Conservation (phyloP, 495 filamentous ascomycete species). For the Filosporella fistucella region DNA sequence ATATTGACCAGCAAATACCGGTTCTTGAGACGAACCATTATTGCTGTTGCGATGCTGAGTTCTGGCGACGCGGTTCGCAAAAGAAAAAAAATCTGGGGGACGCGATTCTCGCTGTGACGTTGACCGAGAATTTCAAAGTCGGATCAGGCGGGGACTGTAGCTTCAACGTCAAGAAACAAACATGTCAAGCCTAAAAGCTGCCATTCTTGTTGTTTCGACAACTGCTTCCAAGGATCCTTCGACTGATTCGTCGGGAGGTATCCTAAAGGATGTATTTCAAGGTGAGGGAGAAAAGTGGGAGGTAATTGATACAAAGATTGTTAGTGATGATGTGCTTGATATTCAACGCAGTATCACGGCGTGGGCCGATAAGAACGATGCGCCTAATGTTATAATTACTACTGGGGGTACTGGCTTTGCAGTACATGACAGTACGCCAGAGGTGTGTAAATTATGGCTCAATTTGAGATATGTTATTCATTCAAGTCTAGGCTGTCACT, state of each 20-base stretch:
- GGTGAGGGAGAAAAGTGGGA: constrained; percentile 66
- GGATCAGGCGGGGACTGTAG: not conserved
- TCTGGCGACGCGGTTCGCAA: no score
- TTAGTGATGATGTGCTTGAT: constrained; percentile 68
- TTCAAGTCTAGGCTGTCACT: constrained; percentile 58
- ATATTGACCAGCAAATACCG: constrained; percentile 91
- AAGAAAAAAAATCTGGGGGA: constrained; percentile 6
- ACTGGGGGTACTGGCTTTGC: constrained; percentile 96
- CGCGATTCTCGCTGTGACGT: constrained; percentile 9
- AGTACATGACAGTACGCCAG: constrained; percentile 80
- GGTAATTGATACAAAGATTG: constrained; percentile 62
- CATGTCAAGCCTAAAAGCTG: constrained; percentile 52
- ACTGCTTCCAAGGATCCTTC: constrained; percentile 83
- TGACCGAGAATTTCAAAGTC: not conserved
- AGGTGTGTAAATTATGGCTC: no score
- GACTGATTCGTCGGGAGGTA: constrained; percentile 64
- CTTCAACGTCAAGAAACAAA: constrained; percentile 10
- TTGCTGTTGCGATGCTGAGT: not conserved
- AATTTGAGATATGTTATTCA: not conserved
- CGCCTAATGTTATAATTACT: constrained; percentile 73
- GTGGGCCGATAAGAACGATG: constrained; percentile 62
- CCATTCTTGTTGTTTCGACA: constrained; percentile 86
- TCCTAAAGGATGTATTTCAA: constrained; percentile 63
- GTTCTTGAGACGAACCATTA: constrained; percentile 93
- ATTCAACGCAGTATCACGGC: constrained; percentile 68